Evolutionary conservation across 1,284 basidiomycete genomes (phyloP).

Genomic region (Ustilago vetiveriae): DNA sequence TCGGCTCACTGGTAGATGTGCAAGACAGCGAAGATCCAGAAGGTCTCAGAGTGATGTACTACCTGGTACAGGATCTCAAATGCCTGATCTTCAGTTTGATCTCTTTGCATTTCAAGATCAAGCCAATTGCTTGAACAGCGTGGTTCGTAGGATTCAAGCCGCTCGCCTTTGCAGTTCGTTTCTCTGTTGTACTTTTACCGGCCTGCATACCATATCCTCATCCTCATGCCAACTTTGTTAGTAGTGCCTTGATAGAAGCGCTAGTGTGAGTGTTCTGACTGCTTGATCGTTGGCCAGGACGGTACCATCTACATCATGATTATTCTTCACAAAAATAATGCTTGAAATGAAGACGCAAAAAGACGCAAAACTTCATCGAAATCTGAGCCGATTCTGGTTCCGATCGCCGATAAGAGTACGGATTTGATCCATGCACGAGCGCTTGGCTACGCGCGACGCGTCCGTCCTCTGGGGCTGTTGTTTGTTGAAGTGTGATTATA

Average conservation of each 20-base stretch:
- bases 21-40: conserved; percentile 97
- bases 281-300: too few relatives aligned
- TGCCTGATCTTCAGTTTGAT: conserved; percentile 97
- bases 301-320: too few relatives aligned
- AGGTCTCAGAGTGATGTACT: conserved; percentile 97
- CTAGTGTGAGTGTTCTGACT: too few relatives aligned
- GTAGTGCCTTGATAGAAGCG: too few relatives aligned
- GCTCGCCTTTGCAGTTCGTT: too few relatives aligned
- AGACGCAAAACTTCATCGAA: too few relatives aligned
- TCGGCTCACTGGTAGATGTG: conserved; percentile 93
- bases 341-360: too few relatives aligned
- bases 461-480: conserved; percentile 17
- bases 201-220: too few relatives aligned
- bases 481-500: conserved; percentile 7
- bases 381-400: not conserved
- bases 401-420: conserved; percentile 19
- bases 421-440: conserved; percentile 9
- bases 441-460: conserved; percentile 34
- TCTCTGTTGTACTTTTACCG: not conserved
- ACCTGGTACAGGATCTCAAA: conserved; percentile 97
- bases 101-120: conserved; percentile 99
- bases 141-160: not conserved
- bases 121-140: conserved; percentile 76
- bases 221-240: too few relatives aligned
- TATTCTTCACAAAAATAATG: too few relatives aligned